Percentiles rank a stretch among this genome's conserved stretches.
These are phyloP conservation scores for Gloeopeniophorella convolvens DNA, from an alignment of 768 basidiomycete species.

Conservation along the genomic window DNA sequence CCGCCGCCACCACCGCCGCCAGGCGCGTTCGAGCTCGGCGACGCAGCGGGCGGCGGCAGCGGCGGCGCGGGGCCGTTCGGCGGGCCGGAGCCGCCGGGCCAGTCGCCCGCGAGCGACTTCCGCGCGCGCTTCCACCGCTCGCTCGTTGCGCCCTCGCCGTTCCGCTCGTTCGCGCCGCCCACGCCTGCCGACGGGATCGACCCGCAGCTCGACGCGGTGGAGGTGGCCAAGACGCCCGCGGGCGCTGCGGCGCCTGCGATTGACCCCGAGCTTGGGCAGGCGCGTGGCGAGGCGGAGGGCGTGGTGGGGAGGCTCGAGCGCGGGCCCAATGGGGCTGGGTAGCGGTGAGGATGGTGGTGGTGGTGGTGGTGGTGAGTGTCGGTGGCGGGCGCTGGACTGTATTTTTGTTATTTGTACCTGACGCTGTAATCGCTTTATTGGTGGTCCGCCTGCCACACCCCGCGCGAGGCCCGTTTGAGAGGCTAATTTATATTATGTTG, in stretches of 20 bases:
- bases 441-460: too few species aligned
- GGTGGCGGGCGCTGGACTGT: too few species aligned
- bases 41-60: conserved; percentile 21
- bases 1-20: conserved; percentile 19
- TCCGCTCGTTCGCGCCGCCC: conserved; percentile 30
- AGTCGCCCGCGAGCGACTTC: conserved; percentile 42
- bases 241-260: conserved; percentile 8
- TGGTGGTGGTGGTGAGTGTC: too few species aligned
- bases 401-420: too few species aligned
- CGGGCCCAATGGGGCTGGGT: too few species aligned
- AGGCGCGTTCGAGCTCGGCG: conserved; percentile 12
- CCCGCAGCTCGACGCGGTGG: conserved; percentile 18
- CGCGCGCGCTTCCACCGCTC: conserved; percentile 61
- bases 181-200: conserved; percentile 21
- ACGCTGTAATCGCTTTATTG: too few species aligned
- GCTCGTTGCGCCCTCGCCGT: conserved; percentile 55
- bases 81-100: too few species aligned
- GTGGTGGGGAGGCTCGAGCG: conserved; percentile 29
- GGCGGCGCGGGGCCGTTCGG: too few species aligned
- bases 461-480: too few species aligned
- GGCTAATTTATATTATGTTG: too few species aligned
- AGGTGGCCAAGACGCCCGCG: conserved; percentile 2
- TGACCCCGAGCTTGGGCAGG: conserved; percentile 31
- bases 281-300: conserved; percentile 30
- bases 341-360: too few species aligned